Conservation (phyloP, 805 yeast genomes). For the Metschnikowia proteae region DNA sequence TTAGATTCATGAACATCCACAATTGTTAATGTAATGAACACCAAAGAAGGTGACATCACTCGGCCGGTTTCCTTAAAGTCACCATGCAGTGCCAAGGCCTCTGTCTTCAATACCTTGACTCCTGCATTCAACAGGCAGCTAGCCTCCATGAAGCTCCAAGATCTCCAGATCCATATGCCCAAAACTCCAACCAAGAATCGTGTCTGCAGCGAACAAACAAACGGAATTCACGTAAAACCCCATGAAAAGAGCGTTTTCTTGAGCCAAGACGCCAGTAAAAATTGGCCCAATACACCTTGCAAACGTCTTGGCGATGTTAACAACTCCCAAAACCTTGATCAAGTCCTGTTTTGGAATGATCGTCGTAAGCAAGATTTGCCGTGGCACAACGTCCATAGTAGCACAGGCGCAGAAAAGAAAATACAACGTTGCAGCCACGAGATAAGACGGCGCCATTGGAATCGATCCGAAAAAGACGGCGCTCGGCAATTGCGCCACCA, state of each 20-base stretch:
- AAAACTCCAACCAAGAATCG: conserved; percentile 42
- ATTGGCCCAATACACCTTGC: conserved; percentile 81
- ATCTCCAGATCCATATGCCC: conserved; percentile 37
- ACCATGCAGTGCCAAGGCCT: no score
- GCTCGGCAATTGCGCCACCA: conserved; percentile 74
- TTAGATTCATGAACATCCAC: no score
- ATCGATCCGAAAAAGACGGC: conserved; percentile 54
- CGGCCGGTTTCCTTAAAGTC: no score
- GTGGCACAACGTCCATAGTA: conserved; percentile 89
- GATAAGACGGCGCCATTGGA: conserved; percentile 21
- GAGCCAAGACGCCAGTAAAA: conserved; percentile 73
- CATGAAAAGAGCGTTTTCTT: conserved; percentile 39
- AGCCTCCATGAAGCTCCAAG: conserved; percentile 7
- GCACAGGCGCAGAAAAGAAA: conserved; percentile 47
- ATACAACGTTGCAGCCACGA: conserved; percentile 53
- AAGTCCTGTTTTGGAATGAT: conserved; percentile 61
- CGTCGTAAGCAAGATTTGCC: conserved; percentile 74
- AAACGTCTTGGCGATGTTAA: conserved; percentile 80
- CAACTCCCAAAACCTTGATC: conserved; percentile 77
- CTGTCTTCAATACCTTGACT: no score
- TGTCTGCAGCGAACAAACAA: conserved; percentile 47
- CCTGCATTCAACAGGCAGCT: no score
- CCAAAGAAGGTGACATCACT: no score
- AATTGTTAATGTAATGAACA: no score
- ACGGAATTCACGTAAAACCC: conserved; percentile 54